Conservation (phyloP, 2,329 filamentous ascomycete genomes). For the Epichloe festucae region DNA sequence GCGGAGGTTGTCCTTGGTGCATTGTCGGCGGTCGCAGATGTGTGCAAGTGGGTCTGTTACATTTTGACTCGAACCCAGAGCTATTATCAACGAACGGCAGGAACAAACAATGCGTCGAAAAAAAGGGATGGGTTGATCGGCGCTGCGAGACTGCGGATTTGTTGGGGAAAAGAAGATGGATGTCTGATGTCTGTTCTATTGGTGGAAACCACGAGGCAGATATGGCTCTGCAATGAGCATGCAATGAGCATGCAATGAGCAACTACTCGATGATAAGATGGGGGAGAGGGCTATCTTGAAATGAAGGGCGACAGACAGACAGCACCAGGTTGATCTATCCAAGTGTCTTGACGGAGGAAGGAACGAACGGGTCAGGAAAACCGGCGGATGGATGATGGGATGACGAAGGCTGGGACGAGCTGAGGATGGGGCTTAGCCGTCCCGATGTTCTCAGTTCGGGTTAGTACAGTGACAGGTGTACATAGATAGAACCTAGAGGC, state of each 20-base stretch:
- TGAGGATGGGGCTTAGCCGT: background rate
- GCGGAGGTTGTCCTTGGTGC: constrained; percentile 26
- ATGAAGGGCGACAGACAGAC: too few relatives aligned
- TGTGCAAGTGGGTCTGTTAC: constrained; percentile 21
- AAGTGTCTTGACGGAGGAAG: too few relatives aligned
- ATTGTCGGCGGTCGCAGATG: constrained; percentile 23
- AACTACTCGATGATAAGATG: too few relatives aligned
- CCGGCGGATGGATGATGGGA: background rate
- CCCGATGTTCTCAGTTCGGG: background rate
- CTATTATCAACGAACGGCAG: background rate
- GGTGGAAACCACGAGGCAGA: background rate
- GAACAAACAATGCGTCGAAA: background rate
- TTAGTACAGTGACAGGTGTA: too few relatives aligned
- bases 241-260: too few relatives aligned
- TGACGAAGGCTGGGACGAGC: background rate
- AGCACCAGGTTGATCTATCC: too few relatives aligned
- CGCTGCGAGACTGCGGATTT: background rate
- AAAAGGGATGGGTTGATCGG: background rate
- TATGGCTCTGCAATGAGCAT: too few relatives aligned
- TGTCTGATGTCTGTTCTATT: background rate
- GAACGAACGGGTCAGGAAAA: too few relatives aligned
- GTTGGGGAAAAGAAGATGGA: background rate
- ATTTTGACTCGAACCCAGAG: constrained; percentile 23
- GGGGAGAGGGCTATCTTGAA: too few relatives aligned
- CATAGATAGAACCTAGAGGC: background rate